Base-by-base conservation (phyloP, 2,329 filamentous ascomycete species). In the Pseudopithomyces chartarum region DNA sequence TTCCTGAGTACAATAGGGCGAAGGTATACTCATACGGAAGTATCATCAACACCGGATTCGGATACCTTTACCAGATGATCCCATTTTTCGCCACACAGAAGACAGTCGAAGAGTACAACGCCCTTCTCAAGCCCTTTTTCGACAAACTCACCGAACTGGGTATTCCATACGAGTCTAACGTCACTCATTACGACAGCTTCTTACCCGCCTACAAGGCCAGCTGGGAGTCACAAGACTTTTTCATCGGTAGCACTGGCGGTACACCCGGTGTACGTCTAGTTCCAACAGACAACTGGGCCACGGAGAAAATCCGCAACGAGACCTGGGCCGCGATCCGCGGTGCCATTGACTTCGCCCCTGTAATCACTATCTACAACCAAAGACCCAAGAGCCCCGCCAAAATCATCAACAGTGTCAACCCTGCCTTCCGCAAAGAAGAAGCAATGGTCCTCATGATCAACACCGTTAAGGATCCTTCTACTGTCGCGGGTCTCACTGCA, bases 261-360 rank as follows among this genome's bases (percentile, higher is more conserved):
- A 69, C 71, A 6, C 70, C 71, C 15, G 65, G 63, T 0, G 75
- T 70, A 34, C 73, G 76, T 11, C 62, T 79, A 3, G 54, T 79
- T 0, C 76, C 76, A 4, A 61, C 64, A 1, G 57, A 66, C 11
- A 71, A 73, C 45, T 73, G 77, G 47, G 60, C 63, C 0, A 62
- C 70, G 13, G 55, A 67, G 0, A 59, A 68, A 3, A 71, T 60
- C 57, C 65, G 57, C 55, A 66, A 58, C 59, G 59, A 61, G 47
- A 67, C 70, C 2, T 64, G 75, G 46, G 57, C 67, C 55, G 64
- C 66, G 0, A 19, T 73, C 1, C 58, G 55, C 26, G 50, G 66
- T 22, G 57, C 54, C 6, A 66, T 72, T 2, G 69, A 73, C 17
- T 64, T 59, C 5, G 60, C 64, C 1, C 48, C 64, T 38, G 51